These are phyloP conservation scores for Emergomyces orientalis DNA, from an alignment of 2,329 filamentous ascomycete species.

Conservation along the genomic window DNA sequence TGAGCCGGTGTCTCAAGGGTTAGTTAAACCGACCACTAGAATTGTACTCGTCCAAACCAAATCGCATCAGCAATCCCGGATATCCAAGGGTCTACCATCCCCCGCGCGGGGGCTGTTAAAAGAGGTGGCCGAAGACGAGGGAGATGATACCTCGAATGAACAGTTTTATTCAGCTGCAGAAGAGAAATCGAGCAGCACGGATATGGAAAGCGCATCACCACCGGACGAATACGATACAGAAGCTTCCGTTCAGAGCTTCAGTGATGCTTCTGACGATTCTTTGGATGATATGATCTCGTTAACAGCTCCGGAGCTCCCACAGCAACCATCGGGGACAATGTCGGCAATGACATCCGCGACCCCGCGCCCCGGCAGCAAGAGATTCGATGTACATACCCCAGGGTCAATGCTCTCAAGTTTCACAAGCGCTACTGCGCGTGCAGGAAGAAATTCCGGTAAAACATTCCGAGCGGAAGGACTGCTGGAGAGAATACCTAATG, in stretches of 20 bases:
- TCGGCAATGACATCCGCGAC: conserved; percentile 74
- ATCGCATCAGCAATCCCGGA: conserved; percentile 22
- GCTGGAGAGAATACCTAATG: conserved; percentile 60
- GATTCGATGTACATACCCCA: conserved; percentile 65
- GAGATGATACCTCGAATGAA: conserved; percentile 79
- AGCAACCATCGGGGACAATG: conserved; percentile 68
- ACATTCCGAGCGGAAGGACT: conserved; percentile 78
- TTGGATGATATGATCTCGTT: conserved; percentile 91
- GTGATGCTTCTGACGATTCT: conserved; percentile 83
- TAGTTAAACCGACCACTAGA: conserved; percentile 66
- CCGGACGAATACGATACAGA: conserved; percentile 55
- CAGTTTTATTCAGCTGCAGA: conserved; percentile 89
- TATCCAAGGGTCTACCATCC: conserved; percentile 32
- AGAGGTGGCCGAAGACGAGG: conserved; percentile 50
- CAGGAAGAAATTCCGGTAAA: conserved; percentile 61
- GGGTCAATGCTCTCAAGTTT: conserved; percentile 85
- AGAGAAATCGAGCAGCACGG: conserved; percentile 48
- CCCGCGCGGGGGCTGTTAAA: conserved; percentile 47
- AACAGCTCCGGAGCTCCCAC: conserved; percentile 65
- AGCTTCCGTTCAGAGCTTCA: conserved; percentile 42
- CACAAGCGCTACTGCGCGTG: conserved; percentile 71
- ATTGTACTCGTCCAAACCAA: conserved; percentile 62
- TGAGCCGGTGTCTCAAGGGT: conserved; percentile 84
- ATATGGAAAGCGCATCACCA: conserved; percentile 46
- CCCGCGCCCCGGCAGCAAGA: conserved; percentile 62